These are phyloP conservation scores for Erysimum pusillum DNA, from an alignment of 441 rosid species.

Conservation along the genomic window DNA sequence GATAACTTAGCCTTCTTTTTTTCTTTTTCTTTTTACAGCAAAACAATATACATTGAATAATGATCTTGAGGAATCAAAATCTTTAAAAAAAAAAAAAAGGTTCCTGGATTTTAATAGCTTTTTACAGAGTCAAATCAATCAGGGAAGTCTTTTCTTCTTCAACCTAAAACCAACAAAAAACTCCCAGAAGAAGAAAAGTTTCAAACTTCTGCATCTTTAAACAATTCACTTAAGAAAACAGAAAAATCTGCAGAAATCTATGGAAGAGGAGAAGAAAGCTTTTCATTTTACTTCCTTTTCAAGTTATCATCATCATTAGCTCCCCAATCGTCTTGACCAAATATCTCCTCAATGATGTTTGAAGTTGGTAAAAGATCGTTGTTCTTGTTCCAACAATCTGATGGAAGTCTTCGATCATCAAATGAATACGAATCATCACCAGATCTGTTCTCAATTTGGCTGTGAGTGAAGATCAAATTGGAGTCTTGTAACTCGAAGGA, in stretches of 20 bases:
- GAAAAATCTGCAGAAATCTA: too few relatives aligned
- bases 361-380: conserved; percentile 65
- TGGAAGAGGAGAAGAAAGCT: too few relatives aligned
- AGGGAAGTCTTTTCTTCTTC: conserved; percentile 24
- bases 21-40: conserved; percentile 19
- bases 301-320: too few relatives aligned
- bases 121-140: conserved; percentile 39
- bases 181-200: conserved; percentile 15
- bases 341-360: conserved; percentile 66
- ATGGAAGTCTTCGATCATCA: too few relatives aligned
- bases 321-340: conserved; percentile 63
- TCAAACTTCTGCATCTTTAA: conserved; percentile 34
- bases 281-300: too few relatives aligned
- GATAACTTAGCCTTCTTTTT: not conserved
- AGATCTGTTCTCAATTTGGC: conserved; percentile 46
- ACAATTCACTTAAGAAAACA: too few relatives aligned
- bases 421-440: conserved; percentile 52
- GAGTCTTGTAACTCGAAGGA: conserved; percentile 65
- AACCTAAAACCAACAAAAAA: conserved; percentile 33
- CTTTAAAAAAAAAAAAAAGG: not conserved
- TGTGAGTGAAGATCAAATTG: conserved; percentile 44
- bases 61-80: not conserved
- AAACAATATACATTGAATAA: conserved; percentile 40
- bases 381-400: conserved; percentile 72
- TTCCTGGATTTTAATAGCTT: conserved; percentile 35